Conservation (phyloP, 306 rosid species). For the Prosopis cineraria region DNA sequence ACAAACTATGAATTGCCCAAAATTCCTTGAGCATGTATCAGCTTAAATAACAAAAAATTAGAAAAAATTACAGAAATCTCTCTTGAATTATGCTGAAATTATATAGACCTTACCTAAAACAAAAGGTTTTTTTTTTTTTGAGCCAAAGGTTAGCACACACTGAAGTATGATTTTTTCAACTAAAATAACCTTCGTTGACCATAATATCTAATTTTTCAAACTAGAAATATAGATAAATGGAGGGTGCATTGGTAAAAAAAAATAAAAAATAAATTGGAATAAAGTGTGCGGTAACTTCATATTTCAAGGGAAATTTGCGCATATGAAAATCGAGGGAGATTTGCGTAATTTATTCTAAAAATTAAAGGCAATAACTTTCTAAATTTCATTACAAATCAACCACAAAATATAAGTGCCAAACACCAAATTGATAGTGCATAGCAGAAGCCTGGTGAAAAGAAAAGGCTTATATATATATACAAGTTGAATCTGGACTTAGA, state of each 20-base stretch:
- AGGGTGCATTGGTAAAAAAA: neutral
- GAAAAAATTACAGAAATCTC: neutral
- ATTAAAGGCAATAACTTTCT: conserved; percentile 3
- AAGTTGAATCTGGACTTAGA: conserved; percentile 8
- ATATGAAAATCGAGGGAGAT: neutral
- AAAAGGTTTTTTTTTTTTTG: too few relatives aligned
- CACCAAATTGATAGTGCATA: conserved; percentile 8
- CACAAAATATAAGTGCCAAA: conserved; percentile 20
- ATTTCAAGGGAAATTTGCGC: neutral
- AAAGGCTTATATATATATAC: neutral
- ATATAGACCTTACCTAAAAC: too few relatives aligned
- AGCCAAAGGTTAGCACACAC: too few relatives aligned
- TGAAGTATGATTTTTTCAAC: too few relatives aligned
- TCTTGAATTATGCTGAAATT: neutral
- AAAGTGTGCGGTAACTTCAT: neutral
- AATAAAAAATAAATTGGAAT: neutral
- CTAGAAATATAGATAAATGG: neutral
- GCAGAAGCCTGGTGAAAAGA: conserved; percentile 28
- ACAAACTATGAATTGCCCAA: neutral
- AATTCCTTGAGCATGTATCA: conserved; percentile 7
- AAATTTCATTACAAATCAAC: conserved; percentile 21
- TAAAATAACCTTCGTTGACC: neutral
- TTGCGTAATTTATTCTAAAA: neutral
- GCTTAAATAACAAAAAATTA: conserved; percentile 9
- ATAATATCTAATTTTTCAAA: neutral